Evolutionary conservation across 2,329 filamentous ascomycete genomes (phyloP), one percentile per base, ranked within the genome.

Genomic region (Arthrobotrys musiformis): DNA sequence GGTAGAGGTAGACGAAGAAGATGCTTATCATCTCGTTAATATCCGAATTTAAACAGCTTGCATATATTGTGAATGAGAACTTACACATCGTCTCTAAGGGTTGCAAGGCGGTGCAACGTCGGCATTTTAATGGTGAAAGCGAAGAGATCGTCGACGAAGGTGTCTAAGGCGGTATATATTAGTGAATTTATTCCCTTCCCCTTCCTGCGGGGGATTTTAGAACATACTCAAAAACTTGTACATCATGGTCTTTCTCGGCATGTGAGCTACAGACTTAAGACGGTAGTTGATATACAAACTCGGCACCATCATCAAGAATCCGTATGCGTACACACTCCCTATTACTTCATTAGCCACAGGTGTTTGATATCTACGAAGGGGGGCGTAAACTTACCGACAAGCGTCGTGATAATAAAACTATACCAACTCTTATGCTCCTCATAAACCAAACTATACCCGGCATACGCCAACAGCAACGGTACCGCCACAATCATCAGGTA

Each of bases 121-220:
- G 95, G 95, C 95, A 99, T 99, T 86, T 98, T 98, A 86, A 99
- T 97, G 42, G 95, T 99, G 82, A 98, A 99, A 1, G 95, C 95
- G 82, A 99, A 99, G 33, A 99, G 87, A 82, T 99, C 95, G 84
- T 99, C 95, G 83, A 99, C 98, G 84, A 99, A 99, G 4, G 95
- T 98, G 86, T 98, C 97, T 79, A 98, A 86, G 85, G 97, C 11
- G 1, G 7, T 7, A 6, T 13, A 40, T 1, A 30, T 48, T 42
- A 48, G 24, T 30, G 62, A 24, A 35, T 56, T 35, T 26, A 24
- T 3, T 19, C 40, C 11, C 48, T 56, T 40, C 35, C 17, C 13
- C 4, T 19, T 26, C 22, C 11, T 35, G 30, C 3, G 48, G 33
- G 26, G 33, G 15, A 19, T 30, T 33, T 58, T n/a, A n/a, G n/a